Evolutionary conservation across 1,284 basidiomycete species (phyloP), one percentile per base, ranked within the genome.

Genomic region (Pseudozyma pruni): DNA sequence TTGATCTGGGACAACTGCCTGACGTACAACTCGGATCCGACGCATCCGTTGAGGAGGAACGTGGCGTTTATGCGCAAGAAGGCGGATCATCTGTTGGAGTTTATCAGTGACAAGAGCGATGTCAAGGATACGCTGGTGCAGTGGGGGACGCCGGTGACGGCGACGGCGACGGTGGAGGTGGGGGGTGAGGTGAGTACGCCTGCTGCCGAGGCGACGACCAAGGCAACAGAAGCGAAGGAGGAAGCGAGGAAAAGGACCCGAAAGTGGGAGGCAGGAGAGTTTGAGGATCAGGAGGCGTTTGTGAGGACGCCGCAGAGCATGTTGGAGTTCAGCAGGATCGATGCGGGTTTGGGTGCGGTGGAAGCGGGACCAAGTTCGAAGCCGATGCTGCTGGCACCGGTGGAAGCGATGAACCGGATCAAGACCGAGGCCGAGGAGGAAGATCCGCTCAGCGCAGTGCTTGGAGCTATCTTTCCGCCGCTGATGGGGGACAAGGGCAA

Each of bases 1-100:
- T 87, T 96, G 63, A 98, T 99, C 74, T 98, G 95, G 95, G 89
- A 90, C 51, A 98, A 98, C 78, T 98, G 95, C 83, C 87, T 91
- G 73, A 88, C 87, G 11, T 98, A 98, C 84, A 99, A 99, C 82
- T 90, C 90, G 22, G 88, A 89, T 16, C 91, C 93, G 40, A 54
- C 55, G 20, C 80, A 81, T 52, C 79, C 79, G n/a, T 60, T 81
- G 23, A 61, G 80, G 13, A 47, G 75, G 17, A 79, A 75, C 42
- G 80, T 76, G 29, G 58, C 66, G 40, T 66, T 76, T 45, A 80
- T 82, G 79, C 63, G 79, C 22, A 77, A 75, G 49, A 80, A 81
- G 55, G 75, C 80, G 0, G 70, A 80, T 38, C 80, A 89, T 72
- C 87, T 97, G 25, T 87, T 98, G 29, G 88, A 89, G 75, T 90